Percentiles rank a stretch among this genome's conserved stretches.
These are phyloP conservation scores for Diplogelasinospora grovesii DNA, from an alignment of 495 filamentous ascomycete genomes.

Conservation along the genomic window DNA sequence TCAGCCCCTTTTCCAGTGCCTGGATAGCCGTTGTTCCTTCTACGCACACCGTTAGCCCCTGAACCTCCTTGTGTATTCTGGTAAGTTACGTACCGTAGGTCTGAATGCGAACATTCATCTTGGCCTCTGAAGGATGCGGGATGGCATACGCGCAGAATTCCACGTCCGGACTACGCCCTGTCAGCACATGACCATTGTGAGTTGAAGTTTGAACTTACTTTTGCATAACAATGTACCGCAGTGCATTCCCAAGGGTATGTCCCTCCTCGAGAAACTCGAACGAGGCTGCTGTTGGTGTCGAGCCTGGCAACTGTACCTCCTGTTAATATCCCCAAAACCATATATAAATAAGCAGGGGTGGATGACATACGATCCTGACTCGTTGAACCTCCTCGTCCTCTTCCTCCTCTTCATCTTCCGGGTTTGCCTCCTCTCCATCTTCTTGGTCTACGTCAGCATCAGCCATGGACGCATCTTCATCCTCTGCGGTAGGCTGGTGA, in stretches of 20 bases:
- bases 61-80: too few species aligned
- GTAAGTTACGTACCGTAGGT: constrained; percentile 83
- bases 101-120: constrained; percentile 96
- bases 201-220: constrained; percentile 53
- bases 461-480: constrained; percentile 34
- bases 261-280: constrained; percentile 91
- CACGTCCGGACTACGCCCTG: constrained; percentile 80
- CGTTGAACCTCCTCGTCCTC: constrained; percentile 23
- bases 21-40: constrained; percentile 74
- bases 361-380: constrained; percentile 25
- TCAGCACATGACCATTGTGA: background rate
- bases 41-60: too few species aligned
- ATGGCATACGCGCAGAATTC: constrained; percentile 99
- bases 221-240: constrained; percentile 96
- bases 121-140: constrained; percentile 88
- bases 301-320: constrained; percentile 57
- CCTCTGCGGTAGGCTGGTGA: constrained; percentile 31
- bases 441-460: constrained; percentile 22
- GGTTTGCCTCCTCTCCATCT: constrained; percentile 36
- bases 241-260: constrained; percentile 89
- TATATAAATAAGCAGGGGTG: too few species aligned
- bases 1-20: constrained; percentile 81
- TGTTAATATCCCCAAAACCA: too few species aligned
- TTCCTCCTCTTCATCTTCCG: constrained; percentile 14
- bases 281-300: constrained; percentile 56